These are phyloP conservation scores for Auricularia cornea DNA, from an alignment of 768 basidiomycete species.

Conservation along the genomic window DNA sequence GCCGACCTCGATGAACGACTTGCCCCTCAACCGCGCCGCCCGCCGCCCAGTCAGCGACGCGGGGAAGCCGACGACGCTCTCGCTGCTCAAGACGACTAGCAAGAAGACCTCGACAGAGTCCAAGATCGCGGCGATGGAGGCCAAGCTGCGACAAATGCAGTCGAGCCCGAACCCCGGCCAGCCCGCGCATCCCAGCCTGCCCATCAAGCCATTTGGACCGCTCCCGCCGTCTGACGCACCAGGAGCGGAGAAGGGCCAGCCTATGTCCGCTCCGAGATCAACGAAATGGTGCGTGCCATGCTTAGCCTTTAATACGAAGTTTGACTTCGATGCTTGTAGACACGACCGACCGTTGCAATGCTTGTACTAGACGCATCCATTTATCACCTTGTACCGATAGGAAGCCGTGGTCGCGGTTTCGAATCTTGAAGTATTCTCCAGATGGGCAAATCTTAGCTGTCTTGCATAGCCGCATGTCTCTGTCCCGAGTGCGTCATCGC, in stretches of 20 bases:
- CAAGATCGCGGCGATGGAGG: conserved; percentile 95
- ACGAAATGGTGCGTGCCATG: too few relatives aligned
- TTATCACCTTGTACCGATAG: too few relatives aligned
- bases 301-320: too few relatives aligned
- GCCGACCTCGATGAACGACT: conserved; percentile 3
- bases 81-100: conserved; percentile 71
- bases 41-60: conserved; percentile 9
- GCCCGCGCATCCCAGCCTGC: conserved; percentile 20
- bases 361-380: too few relatives aligned
- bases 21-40: neutral
- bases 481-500: too few relatives aligned
- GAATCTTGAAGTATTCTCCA: too few relatives aligned
- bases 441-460: too few relatives aligned
- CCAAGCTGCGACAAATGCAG: conserved; percentile 81
- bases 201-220: conserved; percentile 16
- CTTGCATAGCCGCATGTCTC: too few relatives aligned
- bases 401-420: too few relatives aligned
- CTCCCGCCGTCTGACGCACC: neutral
- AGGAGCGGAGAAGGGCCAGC: neutral
- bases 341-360: too few relatives aligned
- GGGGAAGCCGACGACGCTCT: conserved; percentile 67
- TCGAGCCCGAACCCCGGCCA: neutral
- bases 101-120: conserved; percentile 55
- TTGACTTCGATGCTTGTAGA: too few relatives aligned
- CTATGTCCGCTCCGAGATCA: neutral